Evolutionary conservation across 305 asterid genomes (phyloP), one percentile per base, ranked within the genome.

Genomic region (Solanum hybrid): DNA sequence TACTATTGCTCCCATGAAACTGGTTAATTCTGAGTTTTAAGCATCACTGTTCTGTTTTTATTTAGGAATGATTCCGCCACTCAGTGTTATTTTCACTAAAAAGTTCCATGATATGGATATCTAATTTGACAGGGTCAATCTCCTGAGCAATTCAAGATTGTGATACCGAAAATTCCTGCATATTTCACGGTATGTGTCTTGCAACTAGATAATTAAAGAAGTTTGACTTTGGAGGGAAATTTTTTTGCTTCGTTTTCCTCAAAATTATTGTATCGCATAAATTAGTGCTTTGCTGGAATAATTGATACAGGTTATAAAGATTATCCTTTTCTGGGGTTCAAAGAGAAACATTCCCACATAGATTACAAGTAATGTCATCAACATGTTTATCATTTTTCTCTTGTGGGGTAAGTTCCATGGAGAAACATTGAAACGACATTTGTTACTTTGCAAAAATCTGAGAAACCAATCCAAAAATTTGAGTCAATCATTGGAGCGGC

Each of bases 111-210:
- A 78, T 79, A 37, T 28, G 40, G 76, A 80, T 86, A 85, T 92
- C 90, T 89, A 89, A 73, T 90, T 51, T 93, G 86, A 92, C 89
- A 97, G 99, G 99, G 92, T 67, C 95, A 94, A 91, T 90, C 96
- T 88, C 95, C 98, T 87, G 94, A 81, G 80, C 99, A 96, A 91
- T 97, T 97, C 95, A 94, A 94, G 94, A 96, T 97, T 90, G 87
- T 92, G 81, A 95, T 96, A 90, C 97, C 98, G 57, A 96, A 93
- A 91, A 96, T 97, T 93, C 99, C 99, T 91, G 98, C 98, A 83
- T 96, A 97, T 93, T 96, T 96, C 90, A 96, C 98, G 93, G 99
- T 97, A 96, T 91, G 94, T 74, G 86, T 80, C 64, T 31, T 74
- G 33, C 33, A 13, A 36, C 34, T 31, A 22, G 31, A 57, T 33